Conservation (phyloP, 2,329 filamentous ascomycete genomes). For the Monilinia aucupariae region DNA sequence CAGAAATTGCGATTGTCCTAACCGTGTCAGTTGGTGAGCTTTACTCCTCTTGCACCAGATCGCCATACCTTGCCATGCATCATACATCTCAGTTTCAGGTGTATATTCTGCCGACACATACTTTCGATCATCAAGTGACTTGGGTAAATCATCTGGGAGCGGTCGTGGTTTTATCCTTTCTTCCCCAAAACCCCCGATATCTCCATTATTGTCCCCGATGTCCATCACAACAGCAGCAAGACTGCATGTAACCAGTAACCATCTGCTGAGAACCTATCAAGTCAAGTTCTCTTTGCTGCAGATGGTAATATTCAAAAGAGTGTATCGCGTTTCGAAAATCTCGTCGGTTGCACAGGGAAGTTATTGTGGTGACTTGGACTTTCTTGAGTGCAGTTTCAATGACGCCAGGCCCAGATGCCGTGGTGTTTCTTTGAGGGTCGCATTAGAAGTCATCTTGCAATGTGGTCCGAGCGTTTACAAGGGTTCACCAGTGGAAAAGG, state of each 20-base stretch:
- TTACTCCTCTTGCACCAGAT: slow-evolving; percentile 10
- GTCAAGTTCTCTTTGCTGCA: not conserved
- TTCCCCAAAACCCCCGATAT: slow-evolving; percentile 33
- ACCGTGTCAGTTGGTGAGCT: slow-evolving; percentile 21
- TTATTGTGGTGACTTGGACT: slow-evolving; percentile 8
- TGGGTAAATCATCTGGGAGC: slow-evolving; percentile 82
- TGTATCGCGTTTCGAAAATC: not conserved
- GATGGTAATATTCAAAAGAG: not conserved
- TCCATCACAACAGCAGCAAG: slow-evolving; percentile 47
- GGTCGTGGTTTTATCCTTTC: slow-evolving; percentile 39
- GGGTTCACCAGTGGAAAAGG: not conserved
- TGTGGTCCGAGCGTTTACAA: slow-evolving; percentile 8
- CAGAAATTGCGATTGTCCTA: slow-evolving; percentile 93
- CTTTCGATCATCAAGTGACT: slow-evolving; percentile 82
- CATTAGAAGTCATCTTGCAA: not conserved
- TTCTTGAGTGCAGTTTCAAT: not conserved
- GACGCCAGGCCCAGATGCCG: not conserved
- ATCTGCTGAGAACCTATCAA: slow-evolving; percentile 20
- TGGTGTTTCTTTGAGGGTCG: not conserved
- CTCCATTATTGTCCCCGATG: slow-evolving; percentile 47
- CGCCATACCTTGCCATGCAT: slow-evolving; percentile 85
- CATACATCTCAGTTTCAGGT: slow-evolving; percentile 92
- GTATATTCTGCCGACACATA: slow-evolving; percentile 56
- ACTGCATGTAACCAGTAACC: slow-evolving; percentile 29
- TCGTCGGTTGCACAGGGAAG: slow-evolving; percentile 9